Evolutionary conservation across 805 yeast species (phyloP).

Genomic region (Groenewaldozyma tartarivorans): DNA sequence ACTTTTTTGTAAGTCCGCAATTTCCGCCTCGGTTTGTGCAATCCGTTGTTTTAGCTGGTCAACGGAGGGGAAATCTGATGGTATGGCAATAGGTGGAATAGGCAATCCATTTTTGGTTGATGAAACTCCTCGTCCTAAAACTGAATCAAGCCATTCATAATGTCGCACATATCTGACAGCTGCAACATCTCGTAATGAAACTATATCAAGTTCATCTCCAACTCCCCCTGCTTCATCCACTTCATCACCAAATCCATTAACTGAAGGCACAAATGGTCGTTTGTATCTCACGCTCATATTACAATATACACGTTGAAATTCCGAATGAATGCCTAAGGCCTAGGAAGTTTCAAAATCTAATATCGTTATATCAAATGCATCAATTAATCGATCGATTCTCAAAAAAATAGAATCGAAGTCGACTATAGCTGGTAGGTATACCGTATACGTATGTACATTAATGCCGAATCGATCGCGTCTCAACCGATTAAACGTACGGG

Average conservation of each 20-base stretch:
- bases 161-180: constrained; percentile 33
- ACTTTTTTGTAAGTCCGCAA: neutral
- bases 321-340: too few species aligned
- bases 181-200: constrained; percentile 34
- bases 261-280: neutral
- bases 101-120: neutral
- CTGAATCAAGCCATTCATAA: constrained; percentile 36
- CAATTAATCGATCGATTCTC: too few species aligned
- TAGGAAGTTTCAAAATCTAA: too few species aligned
- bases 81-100: neutral
- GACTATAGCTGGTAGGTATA: too few species aligned
- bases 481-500: too few species aligned
- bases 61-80: neutral
- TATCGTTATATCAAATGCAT: too few species aligned
- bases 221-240: constrained; percentile 28
- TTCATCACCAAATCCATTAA: constrained; percentile 5
- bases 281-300: neutral
- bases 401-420: too few species aligned
- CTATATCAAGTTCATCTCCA: constrained; percentile 33
- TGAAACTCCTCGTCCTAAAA: constrained; percentile 26
- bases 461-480: too few species aligned
- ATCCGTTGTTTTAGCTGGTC: neutral
- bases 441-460: too few species aligned
- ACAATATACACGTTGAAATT: too few species aligned
- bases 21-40: neutral